Percentiles rank a stretch among this genome's conserved stretches.
Evolutionary conservation across 1,284 basidiomycete genomes (phyloP).

Genomic region (Heterobasidion irregulare): DNA sequence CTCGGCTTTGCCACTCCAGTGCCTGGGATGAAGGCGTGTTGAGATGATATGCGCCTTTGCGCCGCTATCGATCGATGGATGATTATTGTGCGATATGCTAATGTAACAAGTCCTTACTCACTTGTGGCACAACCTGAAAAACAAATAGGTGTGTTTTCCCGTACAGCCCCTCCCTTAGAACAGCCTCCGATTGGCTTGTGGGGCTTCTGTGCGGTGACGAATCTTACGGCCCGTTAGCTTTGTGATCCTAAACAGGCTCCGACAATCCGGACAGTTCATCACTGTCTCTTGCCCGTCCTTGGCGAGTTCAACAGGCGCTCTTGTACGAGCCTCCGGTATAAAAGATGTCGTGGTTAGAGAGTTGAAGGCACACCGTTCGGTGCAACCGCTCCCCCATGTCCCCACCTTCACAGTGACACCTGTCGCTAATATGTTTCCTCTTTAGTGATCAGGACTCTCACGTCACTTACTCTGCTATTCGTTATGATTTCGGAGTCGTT

Average conservation of each 20-base stretch:
- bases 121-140: too few relatives aligned
- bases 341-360: neutral
- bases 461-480: slow-evolving; percentile 6
- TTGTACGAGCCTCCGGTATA: neutral
- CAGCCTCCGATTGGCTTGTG: too few relatives aligned
- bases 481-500: slow-evolving; percentile 9
- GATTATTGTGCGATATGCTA: neutral
- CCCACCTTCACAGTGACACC: neutral
- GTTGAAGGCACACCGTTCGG: neutral
- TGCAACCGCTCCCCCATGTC: neutral
- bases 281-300: neutral
- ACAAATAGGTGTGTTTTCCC: neutral
- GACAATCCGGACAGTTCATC: neutral
- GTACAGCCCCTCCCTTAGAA: too few relatives aligned
- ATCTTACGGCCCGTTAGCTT: too few relatives aligned
- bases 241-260: neutral
- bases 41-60: neutral
- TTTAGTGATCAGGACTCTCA: neutral
- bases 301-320: neutral
- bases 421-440: neutral
- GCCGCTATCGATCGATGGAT: neutral
- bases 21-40: neutral
- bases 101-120: neutral
- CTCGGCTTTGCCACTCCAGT: neutral
- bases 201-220: too few relatives aligned